phyloP scores from a whole-genome alignment of 2,329 filamentous ascomycete genomes.

The Cordyceps farinosa region DNA sequence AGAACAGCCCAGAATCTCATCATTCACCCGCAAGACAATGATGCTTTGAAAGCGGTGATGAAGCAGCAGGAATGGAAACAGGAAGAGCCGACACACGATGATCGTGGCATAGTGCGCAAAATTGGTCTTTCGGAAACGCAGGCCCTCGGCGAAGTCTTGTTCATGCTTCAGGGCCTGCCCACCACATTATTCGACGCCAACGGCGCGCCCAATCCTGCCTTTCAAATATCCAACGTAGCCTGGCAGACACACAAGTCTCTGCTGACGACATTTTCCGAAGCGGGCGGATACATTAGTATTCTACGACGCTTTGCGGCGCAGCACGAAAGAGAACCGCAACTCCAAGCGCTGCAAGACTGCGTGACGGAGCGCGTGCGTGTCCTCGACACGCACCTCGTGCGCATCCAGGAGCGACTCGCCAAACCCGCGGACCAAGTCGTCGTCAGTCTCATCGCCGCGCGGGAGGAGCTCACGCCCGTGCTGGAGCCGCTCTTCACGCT shows the following conservation, averaged over 20 bases:
- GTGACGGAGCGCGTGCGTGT: slow-evolving; percentile 52
- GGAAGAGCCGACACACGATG: slow-evolving; percentile 33
- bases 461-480: slow-evolving; percentile 51
- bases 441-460: slow-evolving; percentile 64
- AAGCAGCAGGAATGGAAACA: slow-evolving; percentile 36
- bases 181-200: slow-evolving; percentile 64
- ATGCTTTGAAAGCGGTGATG: slow-evolving; percentile 30
- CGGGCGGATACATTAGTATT: slow-evolving; percentile 42
- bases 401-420: slow-evolving; percentile 59
- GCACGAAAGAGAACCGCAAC: slow-evolving; percentile 50
- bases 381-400: slow-evolving; percentile 58
- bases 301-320: slow-evolving; percentile 44
- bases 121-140: slow-evolving; percentile 65
- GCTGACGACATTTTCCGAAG: slow-evolving; percentile 44
- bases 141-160: slow-evolving; percentile 71
- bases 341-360: slow-evolving; percentile 69
- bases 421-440: slow-evolving; percentile 49
- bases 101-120: slow-evolving; percentile 34
- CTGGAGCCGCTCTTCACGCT: slow-evolving; percentile 58
- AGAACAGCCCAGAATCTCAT: slow-evolving; percentile 33
- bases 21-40: slow-evolving; percentile 32
- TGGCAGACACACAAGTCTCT: slow-evolving; percentile 50
- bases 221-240: slow-evolving; percentile 47
- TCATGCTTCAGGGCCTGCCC: slow-evolving; percentile 77
- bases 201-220: slow-evolving; percentile 37